These are phyloP conservation scores for Talinum fruticosum DNA, from an alignment of 148 eudicot genomes.

Conservation along the genomic window DNA sequence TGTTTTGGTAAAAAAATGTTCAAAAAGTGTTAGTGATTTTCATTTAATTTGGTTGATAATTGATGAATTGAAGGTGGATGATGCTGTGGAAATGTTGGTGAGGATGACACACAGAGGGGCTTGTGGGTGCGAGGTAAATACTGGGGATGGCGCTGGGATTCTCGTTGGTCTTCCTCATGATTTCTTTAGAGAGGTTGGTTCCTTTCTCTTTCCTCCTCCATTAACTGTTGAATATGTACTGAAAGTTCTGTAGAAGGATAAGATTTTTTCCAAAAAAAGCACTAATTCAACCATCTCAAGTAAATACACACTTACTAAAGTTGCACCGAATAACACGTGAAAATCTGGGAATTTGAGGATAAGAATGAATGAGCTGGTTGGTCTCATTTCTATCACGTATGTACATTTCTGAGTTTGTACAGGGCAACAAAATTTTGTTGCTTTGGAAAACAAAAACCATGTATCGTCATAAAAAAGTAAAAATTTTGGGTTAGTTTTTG, in stretches of 20 bases:
- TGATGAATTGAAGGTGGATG: conserved; percentile 54
- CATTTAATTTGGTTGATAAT: background rate
- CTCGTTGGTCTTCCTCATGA: conserved; percentile 92
- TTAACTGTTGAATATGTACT: background rate
- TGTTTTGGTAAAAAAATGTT: background rate
- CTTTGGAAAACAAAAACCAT: too few species aligned
- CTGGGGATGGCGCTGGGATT: conserved; percentile 99
- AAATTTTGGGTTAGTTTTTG: background rate
- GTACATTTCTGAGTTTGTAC: background rate
- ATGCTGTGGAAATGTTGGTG: conserved; percentile 94
- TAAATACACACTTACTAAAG: too few species aligned
- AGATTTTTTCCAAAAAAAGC: background rate
- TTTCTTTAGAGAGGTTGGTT: conserved; percentile 70
- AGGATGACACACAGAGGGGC: conserved; percentile 99
- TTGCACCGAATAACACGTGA: too few species aligned
- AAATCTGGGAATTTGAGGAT: background rate
- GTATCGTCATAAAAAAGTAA: background rate
- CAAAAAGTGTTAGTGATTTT: too few species aligned
- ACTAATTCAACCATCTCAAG: background rate
- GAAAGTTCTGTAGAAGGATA: background rate
- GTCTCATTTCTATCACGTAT: too few species aligned
- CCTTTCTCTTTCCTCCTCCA: background rate
- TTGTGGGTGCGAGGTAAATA: conserved; percentile 95
- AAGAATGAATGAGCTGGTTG: background rate
- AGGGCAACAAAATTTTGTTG: background rate